Conservation (phyloP, 257 asterid species). For the Penstemon eatonii region DNA sequence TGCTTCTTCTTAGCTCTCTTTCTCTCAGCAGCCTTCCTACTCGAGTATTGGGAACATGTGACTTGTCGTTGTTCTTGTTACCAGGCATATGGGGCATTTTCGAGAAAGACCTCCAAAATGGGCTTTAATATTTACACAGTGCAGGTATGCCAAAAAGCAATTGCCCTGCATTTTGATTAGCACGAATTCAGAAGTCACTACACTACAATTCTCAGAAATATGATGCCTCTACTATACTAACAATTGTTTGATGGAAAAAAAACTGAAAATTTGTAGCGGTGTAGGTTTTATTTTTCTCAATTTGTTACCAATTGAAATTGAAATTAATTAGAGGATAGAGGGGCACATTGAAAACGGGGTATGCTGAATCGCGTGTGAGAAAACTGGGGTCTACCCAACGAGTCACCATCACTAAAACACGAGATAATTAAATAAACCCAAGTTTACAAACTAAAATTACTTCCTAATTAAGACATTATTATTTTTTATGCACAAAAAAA, state of each 20-base stretch:
- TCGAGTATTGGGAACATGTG: slow-evolving; percentile 47
- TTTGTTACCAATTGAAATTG: slow-evolving; percentile 23
- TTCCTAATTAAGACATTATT: slow-evolving; percentile 12
- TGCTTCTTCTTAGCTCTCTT: slow-evolving; percentile 60
- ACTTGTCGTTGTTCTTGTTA: slow-evolving; percentile 61
- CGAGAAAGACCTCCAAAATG: slow-evolving; percentile 35
- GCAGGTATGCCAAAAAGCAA: slow-evolving; percentile 42
- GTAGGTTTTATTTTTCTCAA: slow-evolving; percentile 1
- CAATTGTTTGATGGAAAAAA: background rate
- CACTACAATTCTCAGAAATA: slow-evolving; percentile 27
- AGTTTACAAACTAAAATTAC: slow-evolving; percentile 25
- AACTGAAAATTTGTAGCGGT: slow-evolving; percentile 3
- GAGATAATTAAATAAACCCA: slow-evolving; percentile 15
- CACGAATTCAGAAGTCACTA: slow-evolving; percentile 37
- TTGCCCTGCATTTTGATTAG: slow-evolving; percentile 58
- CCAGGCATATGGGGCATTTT: slow-evolving; percentile 62
- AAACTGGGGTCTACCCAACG: slow-evolving; percentile 53
- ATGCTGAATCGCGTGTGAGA: too few relatives aligned
- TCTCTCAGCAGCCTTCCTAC: slow-evolving; percentile 68
- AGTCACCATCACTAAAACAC: slow-evolving; percentile 19
- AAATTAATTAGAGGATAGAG: slow-evolving; percentile 28
- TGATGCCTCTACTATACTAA: background rate
- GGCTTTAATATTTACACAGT: slow-evolving; percentile 34
- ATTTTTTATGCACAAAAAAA: background rate
- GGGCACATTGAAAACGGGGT: slow-evolving; percentile 32